These are phyloP conservation scores for Priceomyces melissophilus DNA, from an alignment of 805 yeast genomes.

Conservation along the genomic window DNA sequence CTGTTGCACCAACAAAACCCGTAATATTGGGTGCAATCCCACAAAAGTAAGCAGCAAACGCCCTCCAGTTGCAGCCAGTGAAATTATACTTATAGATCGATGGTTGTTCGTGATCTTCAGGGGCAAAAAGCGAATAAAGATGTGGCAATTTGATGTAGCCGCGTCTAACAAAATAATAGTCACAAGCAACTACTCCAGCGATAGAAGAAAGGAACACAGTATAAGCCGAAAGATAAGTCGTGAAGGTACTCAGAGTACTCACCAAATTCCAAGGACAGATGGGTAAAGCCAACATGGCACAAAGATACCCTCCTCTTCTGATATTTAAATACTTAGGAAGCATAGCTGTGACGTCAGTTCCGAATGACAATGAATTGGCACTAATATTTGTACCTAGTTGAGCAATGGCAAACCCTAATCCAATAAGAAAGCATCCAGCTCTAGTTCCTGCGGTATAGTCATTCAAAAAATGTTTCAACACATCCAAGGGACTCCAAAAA, in stretches of 20 bases:
- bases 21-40: slow-evolving; percentile 83
- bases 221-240: slow-evolving; percentile 42
- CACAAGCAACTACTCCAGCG: slow-evolving; percentile 41
- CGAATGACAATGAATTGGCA: slow-evolving; percentile 41
- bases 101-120: slow-evolving; percentile 23
- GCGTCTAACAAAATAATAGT: slow-evolving; percentile 58
- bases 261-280: slow-evolving; percentile 43
- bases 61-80: slow-evolving; percentile 80
- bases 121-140: slow-evolving; percentile 49
- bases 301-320: slow-evolving; percentile 39
- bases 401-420: slow-evolving; percentile 38
- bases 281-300: slow-evolving; percentile 37
- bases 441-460: slow-evolving; percentile 36
- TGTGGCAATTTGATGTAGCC: slow-evolving; percentile 65
- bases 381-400: slow-evolving; percentile 42
- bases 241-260: slow-evolving; percentile 36
- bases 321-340: slow-evolving; percentile 38
- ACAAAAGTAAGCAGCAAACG: slow-evolving; percentile 70
- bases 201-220: slow-evolving; percentile 42
- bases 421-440: slow-evolving; percentile 41
- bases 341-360: slow-evolving; percentile 40
- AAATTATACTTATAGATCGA: slow-evolving; percentile 57
- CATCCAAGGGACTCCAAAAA: slow-evolving; percentile 83
- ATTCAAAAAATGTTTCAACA: slow-evolving; percentile 58
- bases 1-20: slow-evolving; percentile 84